Percentiles rank a stretch among this genome's conserved stretches.
These are phyloP conservation scores for Tetradesmus lagerheimii DNA, from an alignment of 139 green algal species.

Conservation along the genomic window DNA sequence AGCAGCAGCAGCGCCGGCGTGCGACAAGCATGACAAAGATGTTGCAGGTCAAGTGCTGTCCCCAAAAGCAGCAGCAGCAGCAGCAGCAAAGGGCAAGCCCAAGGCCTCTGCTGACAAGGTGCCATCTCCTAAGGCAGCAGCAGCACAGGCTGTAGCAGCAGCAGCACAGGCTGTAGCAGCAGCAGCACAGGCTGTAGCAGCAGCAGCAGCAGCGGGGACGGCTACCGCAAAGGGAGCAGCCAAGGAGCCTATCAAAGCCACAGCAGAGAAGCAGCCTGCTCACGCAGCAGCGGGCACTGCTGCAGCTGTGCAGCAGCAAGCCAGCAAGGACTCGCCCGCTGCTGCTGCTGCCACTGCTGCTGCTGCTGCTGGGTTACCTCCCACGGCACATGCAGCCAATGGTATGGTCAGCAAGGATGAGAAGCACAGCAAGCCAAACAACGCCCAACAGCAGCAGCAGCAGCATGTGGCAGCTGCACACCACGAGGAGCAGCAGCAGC, in stretches of 20 bases:
- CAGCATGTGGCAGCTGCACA: not conserved
- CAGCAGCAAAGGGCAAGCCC: too few species aligned
- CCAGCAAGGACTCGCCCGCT: not conserved
- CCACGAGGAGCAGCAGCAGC: not conserved
- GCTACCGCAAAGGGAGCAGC: too few species aligned
- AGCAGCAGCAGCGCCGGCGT: too few species aligned
- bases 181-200: too few species aligned
- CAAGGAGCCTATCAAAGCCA: too few species aligned
- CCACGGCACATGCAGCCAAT: not conserved
- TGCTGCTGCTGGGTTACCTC: not conserved
- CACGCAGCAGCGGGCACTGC: not conserved
- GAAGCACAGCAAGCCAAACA: not conserved
- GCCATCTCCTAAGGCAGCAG: not conserved
- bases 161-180: not conserved
- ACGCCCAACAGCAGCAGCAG: slow-evolving; percentile 5
- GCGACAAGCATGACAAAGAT: not conserved
- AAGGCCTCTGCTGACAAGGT: not conserved
- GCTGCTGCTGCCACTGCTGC: not conserved
- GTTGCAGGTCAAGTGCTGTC: not conserved
- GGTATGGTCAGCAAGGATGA: not conserved
- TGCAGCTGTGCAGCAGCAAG: not conserved
- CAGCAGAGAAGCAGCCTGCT: not conserved
- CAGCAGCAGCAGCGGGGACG: not conserved
- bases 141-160: too few species aligned
- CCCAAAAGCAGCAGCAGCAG: not conserved